These are phyloP conservation scores for Aspergillus mulundensis DNA, from an alignment of 495 filamentous ascomycete genomes.

Conservation along the genomic window DNA sequence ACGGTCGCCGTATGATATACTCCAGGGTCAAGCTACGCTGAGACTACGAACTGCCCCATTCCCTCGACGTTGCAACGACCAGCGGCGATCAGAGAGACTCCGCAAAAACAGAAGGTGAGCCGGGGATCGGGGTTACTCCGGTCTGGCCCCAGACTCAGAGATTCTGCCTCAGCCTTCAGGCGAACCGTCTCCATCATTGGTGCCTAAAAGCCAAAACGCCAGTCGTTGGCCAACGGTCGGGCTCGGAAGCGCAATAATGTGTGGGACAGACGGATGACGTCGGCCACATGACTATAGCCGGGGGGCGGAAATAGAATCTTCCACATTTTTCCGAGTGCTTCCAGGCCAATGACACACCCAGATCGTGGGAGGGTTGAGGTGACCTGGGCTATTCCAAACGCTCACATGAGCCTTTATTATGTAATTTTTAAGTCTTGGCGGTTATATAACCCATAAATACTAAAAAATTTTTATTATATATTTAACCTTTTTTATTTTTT, in stretches of 20 bases:
- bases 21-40: too few relatives aligned
- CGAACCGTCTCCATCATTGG: not conserved
- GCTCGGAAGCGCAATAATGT: not conserved
- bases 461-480: too few relatives aligned
- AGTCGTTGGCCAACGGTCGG: not conserved
- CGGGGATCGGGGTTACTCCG: not conserved
- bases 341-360: not conserved
- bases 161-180: not conserved
- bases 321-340: not conserved
- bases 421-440: too few relatives aligned
- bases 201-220: too few relatives aligned
- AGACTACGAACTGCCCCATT: not conserved
- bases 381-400: too few relatives aligned
- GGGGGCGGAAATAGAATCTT: not conserved
- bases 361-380: not conserved
- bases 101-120: not conserved
- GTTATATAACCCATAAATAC: too few relatives aligned
- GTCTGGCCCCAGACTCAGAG: not conserved
- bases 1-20: too few relatives aligned
- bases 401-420: too few relatives aligned
- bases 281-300: not conserved
- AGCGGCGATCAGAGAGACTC: not conserved
- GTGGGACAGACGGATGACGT: not conserved
- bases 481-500: too few relatives aligned
- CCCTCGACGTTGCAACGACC: not conserved